These are phyloP conservation scores for Mycena alexandri DNA, from an alignment of 768 basidiomycete species.

Conservation along the genomic window DNA sequence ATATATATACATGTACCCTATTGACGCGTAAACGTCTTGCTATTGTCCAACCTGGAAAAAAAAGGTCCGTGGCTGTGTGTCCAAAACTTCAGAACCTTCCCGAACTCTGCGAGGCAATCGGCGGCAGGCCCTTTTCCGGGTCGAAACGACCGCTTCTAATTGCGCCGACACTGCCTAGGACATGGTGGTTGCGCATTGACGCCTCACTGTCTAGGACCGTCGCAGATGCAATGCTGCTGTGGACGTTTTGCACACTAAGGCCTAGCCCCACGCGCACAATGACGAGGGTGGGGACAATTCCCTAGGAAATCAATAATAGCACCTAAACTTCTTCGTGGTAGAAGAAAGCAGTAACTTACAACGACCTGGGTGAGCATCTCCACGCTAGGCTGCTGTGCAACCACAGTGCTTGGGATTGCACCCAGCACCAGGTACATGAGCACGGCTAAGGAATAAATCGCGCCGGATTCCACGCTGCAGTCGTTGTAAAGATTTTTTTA, in stretches of 20 bases:
- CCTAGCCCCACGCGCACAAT: slow-evolving; percentile 49
- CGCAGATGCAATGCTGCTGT: background rate
- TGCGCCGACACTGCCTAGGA: background rate
- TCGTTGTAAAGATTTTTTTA: background rate
- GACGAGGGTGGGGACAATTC: slow-evolving; percentile 48
- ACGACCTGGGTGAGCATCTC: slow-evolving; percentile 46
- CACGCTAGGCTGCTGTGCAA: slow-evolving; percentile 4
- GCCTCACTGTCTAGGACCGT: background rate
- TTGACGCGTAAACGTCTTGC: too few species aligned
- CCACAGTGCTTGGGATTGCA: background rate
- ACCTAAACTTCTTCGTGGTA: too few species aligned
- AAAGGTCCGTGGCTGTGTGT: too few species aligned
- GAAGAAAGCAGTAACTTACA: slow-evolving; percentile 33
- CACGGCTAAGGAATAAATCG: slow-evolving; percentile 48
- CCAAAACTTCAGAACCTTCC: too few species aligned
- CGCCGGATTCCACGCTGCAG: slow-evolving; percentile 48
- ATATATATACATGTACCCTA: too few species aligned
- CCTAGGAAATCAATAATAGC: too few species aligned
- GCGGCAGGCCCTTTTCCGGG: background rate
- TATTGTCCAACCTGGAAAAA: too few species aligned
- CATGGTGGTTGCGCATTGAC: background rate
- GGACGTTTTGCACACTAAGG: slow-evolving; percentile 22
- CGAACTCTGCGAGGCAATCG: too few species aligned
- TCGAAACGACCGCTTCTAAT: background rate
- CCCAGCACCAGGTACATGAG: slow-evolving; percentile 39